Conservation (phyloP, 2,329 filamentous ascomycete species). For the Claviceps arundinis region DNA sequence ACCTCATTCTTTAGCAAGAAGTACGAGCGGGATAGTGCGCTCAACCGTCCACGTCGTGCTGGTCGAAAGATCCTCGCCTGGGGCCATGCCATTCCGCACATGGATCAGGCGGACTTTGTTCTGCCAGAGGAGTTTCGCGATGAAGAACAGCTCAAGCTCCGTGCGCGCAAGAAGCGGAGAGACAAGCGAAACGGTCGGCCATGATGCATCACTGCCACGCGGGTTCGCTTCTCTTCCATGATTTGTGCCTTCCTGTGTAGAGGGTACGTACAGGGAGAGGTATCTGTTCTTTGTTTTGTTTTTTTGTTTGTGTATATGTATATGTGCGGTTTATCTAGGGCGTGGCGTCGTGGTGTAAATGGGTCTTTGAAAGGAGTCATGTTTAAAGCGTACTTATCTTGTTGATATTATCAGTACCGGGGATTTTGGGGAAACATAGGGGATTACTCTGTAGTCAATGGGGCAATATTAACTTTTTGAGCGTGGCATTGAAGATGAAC, state of each 20-base stretch:
- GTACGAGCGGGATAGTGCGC: slow-evolving; percentile 64
- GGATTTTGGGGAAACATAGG: too few species aligned
- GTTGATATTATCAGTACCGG: too few species aligned
- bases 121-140: slow-evolving; percentile 54
- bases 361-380: neutral
- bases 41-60: slow-evolving; percentile 58
- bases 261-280: neutral
- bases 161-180: slow-evolving; percentile 49
- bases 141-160: slow-evolving; percentile 40
- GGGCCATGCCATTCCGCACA: slow-evolving; percentile 67
- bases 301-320: neutral
- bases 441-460: too few species aligned
- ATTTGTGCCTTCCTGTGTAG: neutral
- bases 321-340: neutral
- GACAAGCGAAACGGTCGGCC: slow-evolving; percentile 39
- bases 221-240: neutral
- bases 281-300: neutral
- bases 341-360: slow-evolving; percentile 4
- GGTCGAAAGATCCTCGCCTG: slow-evolving; percentile 64
- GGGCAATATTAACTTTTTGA: too few species aligned
- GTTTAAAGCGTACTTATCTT: neutral
- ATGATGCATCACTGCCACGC: slow-evolving; percentile 11
- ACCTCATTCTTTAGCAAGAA: slow-evolving; percentile 77
- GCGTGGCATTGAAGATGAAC: too few species aligned
- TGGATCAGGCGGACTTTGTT: slow-evolving; percentile 56